A percentile compares a stretch with the other conserved stretches of the same genome.
These are phyloP conservation scores for Papiliotrema laurentii DNA, from an alignment of 1,284 basidiomycete genomes.

Conservation along the genomic window DNA sequence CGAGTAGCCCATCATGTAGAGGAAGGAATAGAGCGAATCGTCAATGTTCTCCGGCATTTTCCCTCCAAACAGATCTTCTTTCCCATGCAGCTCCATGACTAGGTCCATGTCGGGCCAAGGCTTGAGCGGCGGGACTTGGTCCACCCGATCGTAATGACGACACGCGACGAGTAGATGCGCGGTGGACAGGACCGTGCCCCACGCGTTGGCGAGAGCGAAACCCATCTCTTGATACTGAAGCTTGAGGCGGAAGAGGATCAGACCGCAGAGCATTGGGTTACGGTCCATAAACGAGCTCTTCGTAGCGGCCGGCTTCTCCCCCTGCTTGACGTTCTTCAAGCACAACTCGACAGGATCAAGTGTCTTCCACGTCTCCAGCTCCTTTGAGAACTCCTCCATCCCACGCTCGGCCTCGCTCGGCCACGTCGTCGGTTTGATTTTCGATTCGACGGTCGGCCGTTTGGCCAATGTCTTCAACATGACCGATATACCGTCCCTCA, in stretches of 20 bases:
- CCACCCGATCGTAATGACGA: background rate
- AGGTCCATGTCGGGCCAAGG: slow-evolving; percentile 15
- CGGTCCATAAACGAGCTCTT: slow-evolving; percentile 7
- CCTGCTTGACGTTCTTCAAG: background rate
- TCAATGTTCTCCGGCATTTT: slow-evolving; percentile 8
- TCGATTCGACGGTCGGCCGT: background rate
- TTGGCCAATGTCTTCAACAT: slow-evolving; percentile 2
- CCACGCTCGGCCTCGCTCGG: background rate
- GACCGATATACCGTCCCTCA: background rate
- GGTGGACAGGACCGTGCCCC: slow-evolving; percentile 6
- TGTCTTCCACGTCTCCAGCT: background rate
- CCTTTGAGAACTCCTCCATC: background rate
- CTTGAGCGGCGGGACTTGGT: background rate
- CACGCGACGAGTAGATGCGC: slow-evolving; percentile 13
- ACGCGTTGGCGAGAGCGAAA: slow-evolving; percentile 8
- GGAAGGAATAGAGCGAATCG: slow-evolving; percentile 6
- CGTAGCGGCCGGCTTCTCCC: background rate
- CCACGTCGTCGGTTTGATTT: background rate
- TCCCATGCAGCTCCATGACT: slow-evolving; percentile 13
- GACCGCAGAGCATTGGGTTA: slow-evolving; percentile 13
- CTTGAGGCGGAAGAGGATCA: slow-evolving; percentile 12
- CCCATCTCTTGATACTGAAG: slow-evolving; percentile 12
- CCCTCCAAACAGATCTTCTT: slow-evolving; percentile 15
- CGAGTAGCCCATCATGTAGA: slow-evolving; percentile 10
- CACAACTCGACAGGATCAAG: background rate